Evolutionary conservation across 2,329 filamentous ascomycete species (phyloP).

Genomic region (Clonostachys sp.): DNA sequence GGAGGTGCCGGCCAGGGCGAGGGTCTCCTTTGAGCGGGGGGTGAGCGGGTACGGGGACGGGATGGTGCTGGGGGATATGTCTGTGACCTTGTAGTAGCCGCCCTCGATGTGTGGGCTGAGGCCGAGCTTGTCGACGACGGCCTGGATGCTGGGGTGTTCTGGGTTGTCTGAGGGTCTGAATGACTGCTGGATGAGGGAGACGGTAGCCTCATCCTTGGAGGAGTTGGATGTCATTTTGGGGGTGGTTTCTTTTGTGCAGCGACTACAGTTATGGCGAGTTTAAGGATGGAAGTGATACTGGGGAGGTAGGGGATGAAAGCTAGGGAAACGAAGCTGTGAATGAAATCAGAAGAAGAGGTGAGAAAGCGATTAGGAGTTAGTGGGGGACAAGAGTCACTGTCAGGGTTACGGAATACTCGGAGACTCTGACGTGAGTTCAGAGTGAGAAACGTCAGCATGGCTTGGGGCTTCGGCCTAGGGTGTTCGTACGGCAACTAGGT

Average conservation of each 20-base stretch:
- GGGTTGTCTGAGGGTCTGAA: constrained; percentile 3
- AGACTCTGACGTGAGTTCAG: too few relatives aligned
- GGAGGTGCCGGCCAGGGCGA: constrained; percentile 20
- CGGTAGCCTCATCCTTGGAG: not conserved
- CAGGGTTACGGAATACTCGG: too few relatives aligned
- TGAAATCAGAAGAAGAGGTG: too few relatives aligned
- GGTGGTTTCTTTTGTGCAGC: not conserved
- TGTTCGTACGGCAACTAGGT: too few relatives aligned
- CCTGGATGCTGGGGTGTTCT: constrained; percentile 6
- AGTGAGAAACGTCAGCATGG: too few relatives aligned
- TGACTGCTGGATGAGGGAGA: constrained; percentile 1
- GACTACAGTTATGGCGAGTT: not conserved
- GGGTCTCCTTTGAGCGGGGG: constrained; percentile 26
- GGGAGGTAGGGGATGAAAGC: not conserved
- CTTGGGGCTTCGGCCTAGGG: too few relatives aligned
- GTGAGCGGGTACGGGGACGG: constrained; percentile 37
- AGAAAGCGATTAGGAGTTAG: not conserved
- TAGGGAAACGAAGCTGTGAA: not conserved
- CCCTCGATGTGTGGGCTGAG: constrained; percentile 57
- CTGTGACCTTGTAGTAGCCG: constrained; percentile 60
- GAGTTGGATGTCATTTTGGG: not conserved
- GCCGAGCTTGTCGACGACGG: constrained; percentile 27
- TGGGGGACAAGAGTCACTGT: too few relatives aligned
- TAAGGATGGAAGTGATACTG: not conserved
- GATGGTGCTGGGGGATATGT: constrained; percentile 44